Evolutionary conservation across 129 eudicot species (phyloP), one percentile per base, ranked within the genome.

Genomic region (Artemisia annua): DNA sequence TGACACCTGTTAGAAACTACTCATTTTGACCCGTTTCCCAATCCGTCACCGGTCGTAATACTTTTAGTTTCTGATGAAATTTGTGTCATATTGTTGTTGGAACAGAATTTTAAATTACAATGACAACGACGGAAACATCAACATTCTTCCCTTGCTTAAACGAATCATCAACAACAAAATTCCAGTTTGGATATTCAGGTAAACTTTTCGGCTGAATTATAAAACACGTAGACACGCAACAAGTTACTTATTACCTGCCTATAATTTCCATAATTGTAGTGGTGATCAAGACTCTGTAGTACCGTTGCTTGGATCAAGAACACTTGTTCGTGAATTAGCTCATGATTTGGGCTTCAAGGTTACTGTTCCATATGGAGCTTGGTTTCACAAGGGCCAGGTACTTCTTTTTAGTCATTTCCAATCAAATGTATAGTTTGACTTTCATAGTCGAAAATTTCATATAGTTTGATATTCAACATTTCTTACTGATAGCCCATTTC

Each of bases 281-380:
- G 99, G 97, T 0, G 99, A 95, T 80, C 95, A 95, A 85, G 99
- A 95, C 79, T 95, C 97, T 43, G 99, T 95, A 32, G 97, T 95
- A 24, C 97, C 99, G 15, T 75, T 95, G 71, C 83, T 95, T 17
- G 97, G 99, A 26, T 85, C 99, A 11, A 78, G 97, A 35, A 95
- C 99, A 2, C 87, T 95, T 10, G 95, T 91, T 10, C 96, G 95
- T 32, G 97, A 95, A 75, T 84, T 95, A 52, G 95, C 99, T 30
- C 89, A 86, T 10, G 96, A 87, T 63, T 75, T 95, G 46, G 24
- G 77, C n/a, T 86, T 91, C 76, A 66, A 87, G 73, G 78, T 81
- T 74, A 91, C 97, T 2, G 94, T 95, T 67, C 99, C 99, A 35
- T 95, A 95, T 70, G 87, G 88, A 69, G 86, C 85, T 44, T 95